Evolutionary conservation across 805 yeast genomes (phyloP).

Genomic region (Candida ipomoeae): DNA sequence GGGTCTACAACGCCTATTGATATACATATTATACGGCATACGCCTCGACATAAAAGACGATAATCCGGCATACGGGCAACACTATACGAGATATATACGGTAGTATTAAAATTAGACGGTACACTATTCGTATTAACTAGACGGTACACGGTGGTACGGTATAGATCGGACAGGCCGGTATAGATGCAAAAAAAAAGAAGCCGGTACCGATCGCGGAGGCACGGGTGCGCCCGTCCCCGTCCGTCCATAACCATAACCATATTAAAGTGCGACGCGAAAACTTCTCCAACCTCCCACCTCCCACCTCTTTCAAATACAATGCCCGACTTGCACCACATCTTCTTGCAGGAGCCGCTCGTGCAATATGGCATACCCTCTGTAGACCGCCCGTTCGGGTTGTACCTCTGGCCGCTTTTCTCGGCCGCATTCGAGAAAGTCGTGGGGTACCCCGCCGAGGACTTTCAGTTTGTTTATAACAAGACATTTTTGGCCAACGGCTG

Average conservation of each 20-base stretch:
- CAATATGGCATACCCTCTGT: slow-evolving; percentile 32
- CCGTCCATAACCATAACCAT: too few species aligned
- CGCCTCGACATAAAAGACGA: too few species aligned
- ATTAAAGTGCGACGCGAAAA: slow-evolving; percentile 2
- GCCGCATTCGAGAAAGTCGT: slow-evolving; percentile 39
- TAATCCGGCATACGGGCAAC: too few species aligned
- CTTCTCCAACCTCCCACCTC: not conserved
- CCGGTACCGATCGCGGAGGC: not conserved
- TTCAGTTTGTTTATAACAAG: slow-evolving; percentile 60
- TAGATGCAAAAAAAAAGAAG: not conserved
- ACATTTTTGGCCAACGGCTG: slow-evolving; percentile 65
- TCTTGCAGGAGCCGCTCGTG: slow-evolving; percentile 18
- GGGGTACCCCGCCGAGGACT: slow-evolving; percentile 62
- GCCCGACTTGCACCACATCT: slow-evolving; percentile 10
- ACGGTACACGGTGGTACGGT: not conserved
- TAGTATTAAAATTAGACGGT: too few species aligned
- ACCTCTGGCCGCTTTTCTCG: slow-evolving; percentile 67
- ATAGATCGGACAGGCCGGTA: not conserved
- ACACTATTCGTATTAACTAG: too few species aligned
- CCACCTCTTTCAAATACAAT: slow-evolving; percentile 1
- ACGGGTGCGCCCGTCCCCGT: not conserved
- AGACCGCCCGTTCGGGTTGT: slow-evolving; percentile 52
- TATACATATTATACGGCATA: too few species aligned
- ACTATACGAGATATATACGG: too few species aligned
- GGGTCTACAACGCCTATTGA: too few species aligned